These are phyloP conservation scores for Pichia deserticola DNA, from an alignment of 805 yeast genomes.

Conservation along the genomic window DNA sequence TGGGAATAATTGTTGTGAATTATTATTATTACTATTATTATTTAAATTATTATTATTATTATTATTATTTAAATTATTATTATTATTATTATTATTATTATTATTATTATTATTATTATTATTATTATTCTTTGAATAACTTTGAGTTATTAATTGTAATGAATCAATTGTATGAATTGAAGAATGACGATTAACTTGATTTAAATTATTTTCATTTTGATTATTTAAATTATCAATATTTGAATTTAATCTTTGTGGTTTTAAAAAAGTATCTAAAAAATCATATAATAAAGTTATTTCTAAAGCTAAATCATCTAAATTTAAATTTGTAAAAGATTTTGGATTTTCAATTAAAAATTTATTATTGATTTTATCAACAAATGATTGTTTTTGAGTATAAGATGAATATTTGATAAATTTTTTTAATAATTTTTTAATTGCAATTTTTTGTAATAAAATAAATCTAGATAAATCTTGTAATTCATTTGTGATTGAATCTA, in stretches of 20 bases:
- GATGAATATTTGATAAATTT: conserved; percentile 48
- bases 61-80: too few relatives aligned
- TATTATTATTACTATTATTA: too few relatives aligned
- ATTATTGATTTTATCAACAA: conserved; percentile 26
- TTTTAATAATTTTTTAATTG: conserved; percentile 63
- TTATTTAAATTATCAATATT: neutral
- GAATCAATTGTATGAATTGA: conserved; percentile 21
- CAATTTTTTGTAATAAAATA: conserved; percentile 66
- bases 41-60: too few relatives aligned
- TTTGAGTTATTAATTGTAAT: conserved; percentile 11
- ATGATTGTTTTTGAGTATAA: conserved; percentile 26
- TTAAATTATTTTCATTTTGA: neutral
- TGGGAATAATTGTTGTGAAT: conserved; percentile 13
- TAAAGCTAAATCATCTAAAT: conserved; percentile 52
- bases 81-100: too few relatives aligned
- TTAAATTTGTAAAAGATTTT: conserved; percentile 52
- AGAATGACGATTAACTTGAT: conserved; percentile 1
- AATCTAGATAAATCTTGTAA: conserved; percentile 64
- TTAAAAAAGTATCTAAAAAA: conserved; percentile 29
- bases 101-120: neutral
- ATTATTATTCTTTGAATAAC: neutral
- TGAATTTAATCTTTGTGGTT: neutral
- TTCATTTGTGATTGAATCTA: conserved; percentile 38
- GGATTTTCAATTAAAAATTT: conserved; percentile 31
- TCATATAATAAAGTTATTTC: conserved; percentile 52